Base-by-base conservation (phyloP, 495 filamentous ascomycete species). In the Penicillium coprophilum region DNA sequence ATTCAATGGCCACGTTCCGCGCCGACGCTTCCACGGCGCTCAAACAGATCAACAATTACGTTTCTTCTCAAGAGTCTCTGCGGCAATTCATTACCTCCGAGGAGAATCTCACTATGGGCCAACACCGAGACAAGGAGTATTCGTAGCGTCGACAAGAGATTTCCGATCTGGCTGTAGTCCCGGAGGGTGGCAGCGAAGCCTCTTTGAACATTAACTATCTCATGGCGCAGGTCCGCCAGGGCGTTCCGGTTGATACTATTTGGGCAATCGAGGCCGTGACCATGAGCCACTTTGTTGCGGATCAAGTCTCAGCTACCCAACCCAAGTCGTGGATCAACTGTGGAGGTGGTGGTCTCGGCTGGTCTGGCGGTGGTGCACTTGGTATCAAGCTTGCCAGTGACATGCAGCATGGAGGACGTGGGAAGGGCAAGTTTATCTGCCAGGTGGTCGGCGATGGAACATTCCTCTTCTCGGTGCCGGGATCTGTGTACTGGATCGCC, bases 401-500 rank as follows among this genome's bases (percentile, higher is more conserved):
- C 50, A 71, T 69, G 23, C 77, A 87, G 43, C 71, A 79, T 27
- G 74, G 70, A 41, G 81, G 83, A 24, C 72, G 74, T 20, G 81
- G 82, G 23, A 88, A 87, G 69, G 84, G 85, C 31, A 89, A 90
- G 62, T 96, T 97, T 62, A 91, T 97, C 3, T 89, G 89, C 54
- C 91, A 96, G 59, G 87, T 97, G 43, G 93, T 96, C 2, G 93
- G 93, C 17, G 93, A 97, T 53, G 93, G 93, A 11, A 94, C 92
- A 0, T 97, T 83, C 70, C 78, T 97, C 5, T 97, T 97, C 69
- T 84, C 84, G 21, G 87, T 97, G 0, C 93, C 93, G 0, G 89
- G 90, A 0, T 89, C 85, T 21, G 92, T 97, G 19, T 96, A 96
- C 73, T 97, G 93, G 93, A 93, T 97, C 53, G 75, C 86, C 3